Conservation (phyloP, 495 filamentous ascomycete genomes). For the Rhypophila decipiens region DNA sequence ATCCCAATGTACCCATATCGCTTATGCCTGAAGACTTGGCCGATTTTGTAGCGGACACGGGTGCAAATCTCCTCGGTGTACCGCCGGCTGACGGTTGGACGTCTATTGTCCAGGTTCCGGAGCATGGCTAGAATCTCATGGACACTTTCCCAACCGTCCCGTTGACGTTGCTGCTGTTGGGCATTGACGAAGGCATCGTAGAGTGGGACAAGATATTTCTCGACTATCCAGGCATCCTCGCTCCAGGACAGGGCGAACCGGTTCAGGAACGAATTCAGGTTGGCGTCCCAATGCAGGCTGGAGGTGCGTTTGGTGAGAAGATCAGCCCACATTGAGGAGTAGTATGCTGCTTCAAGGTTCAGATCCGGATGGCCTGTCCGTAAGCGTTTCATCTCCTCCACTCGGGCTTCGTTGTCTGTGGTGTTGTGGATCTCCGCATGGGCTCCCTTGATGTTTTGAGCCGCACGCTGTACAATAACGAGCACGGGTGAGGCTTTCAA, state of each 20-base stretch:
- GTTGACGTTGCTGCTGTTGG: conserved; percentile 10
- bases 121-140: conserved; percentile 51
- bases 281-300: conserved; percentile 32
- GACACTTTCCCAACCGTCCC: conserved; percentile 18
- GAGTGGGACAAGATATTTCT: conserved; percentile 58
- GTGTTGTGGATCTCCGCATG: conserved; percentile 28
- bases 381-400: conserved; percentile 27
- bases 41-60: conserved; percentile 63
- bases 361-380: conserved; percentile 30
- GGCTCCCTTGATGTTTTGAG: conserved; percentile 66
- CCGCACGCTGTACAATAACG: conserved; percentile 67
- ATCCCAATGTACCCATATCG: conserved; percentile 74
- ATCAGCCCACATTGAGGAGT: conserved; percentile 70
- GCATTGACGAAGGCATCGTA: conserved; percentile 31
- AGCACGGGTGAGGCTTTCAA: conserved; percentile 53
- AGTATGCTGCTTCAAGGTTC: conserved; percentile 64
- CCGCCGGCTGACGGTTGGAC: conserved; percentile 47
- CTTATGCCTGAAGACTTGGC: conserved; percentile 77
- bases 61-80: conserved; percentile 31
- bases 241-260: conserved; percentile 63
- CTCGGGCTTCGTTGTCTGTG: conserved; percentile 3
- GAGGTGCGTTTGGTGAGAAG: conserved; percentile 53
- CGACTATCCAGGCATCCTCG: conserved; percentile 61
- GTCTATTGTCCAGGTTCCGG: conserved; percentile 52
- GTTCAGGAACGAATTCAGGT: conserved; percentile 55